These are phyloP conservation scores for Beauveria bassiana DNA, from an alignment of 2,329 filamentous ascomycete species.

Conservation along the genomic window DNA sequence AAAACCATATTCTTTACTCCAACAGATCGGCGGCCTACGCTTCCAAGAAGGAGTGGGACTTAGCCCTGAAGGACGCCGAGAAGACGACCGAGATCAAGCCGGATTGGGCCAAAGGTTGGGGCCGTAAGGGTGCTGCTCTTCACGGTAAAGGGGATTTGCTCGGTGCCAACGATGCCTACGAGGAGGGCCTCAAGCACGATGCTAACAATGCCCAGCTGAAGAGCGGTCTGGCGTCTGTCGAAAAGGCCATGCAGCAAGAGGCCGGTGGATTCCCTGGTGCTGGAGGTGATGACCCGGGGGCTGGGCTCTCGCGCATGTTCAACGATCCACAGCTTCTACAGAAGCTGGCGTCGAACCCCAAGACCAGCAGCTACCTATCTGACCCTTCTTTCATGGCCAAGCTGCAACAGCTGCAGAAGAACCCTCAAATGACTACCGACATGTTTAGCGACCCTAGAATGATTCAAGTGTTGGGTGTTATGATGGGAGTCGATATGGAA, in stretches of 20 bases:
- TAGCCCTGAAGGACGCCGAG: slow-evolving; percentile 79
- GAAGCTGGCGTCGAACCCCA: slow-evolving; percentile 90
- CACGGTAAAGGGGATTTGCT: slow-evolving; percentile 83
- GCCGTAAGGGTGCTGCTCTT: slow-evolving; percentile 82
- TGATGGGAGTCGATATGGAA: slow-evolving; percentile 89
- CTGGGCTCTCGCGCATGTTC: slow-evolving; percentile 86
- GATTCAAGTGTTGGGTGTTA: slow-evolving; percentile 85
- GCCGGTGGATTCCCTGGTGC: slow-evolving; percentile 35
- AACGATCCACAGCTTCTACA: slow-evolving; percentile 82
- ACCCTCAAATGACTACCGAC: slow-evolving; percentile 70
- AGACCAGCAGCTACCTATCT: slow-evolving; percentile 73
- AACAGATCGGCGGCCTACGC: slow-evolving; percentile 87
- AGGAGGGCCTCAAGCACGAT: slow-evolving; percentile 89
- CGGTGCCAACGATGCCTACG: slow-evolving; percentile 81
- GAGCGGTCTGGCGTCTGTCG: slow-evolving; percentile 74
- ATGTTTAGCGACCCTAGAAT: slow-evolving; percentile 86
- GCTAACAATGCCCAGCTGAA: slow-evolving; percentile 88
- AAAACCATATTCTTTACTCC: slow-evolving; percentile 95
- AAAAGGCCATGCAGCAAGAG: slow-evolving; percentile 71
- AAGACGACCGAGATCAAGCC: slow-evolving; percentile 94
- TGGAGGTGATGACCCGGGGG: slow-evolving; percentile 54
- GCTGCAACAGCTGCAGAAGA: slow-evolving; percentile 70
- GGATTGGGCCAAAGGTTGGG: slow-evolving; percentile 97
- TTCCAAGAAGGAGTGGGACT: slow-evolving; percentile 80
- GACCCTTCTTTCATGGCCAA: slow-evolving; percentile 88